Evolutionary conservation across 805 yeast species (phyloP).

Genomic region (Diddensiella santjacobensis): DNA sequence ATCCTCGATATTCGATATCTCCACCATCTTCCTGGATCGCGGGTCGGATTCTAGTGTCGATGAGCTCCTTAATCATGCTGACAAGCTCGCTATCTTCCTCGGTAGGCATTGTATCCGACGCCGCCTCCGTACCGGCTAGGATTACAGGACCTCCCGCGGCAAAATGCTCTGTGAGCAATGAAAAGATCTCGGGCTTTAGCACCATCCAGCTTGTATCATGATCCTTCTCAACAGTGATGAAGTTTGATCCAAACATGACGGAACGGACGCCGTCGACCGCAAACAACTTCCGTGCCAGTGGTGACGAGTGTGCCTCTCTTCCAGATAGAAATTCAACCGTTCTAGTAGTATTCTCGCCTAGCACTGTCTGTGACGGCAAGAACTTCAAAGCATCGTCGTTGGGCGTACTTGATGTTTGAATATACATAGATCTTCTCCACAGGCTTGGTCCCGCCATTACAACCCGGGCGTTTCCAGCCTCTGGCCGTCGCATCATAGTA

Average conservation of each 20-base stretch:
- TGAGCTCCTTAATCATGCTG: conserved; percentile 84
- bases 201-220: conserved; percentile 64
- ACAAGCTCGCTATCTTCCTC: conserved; percentile 80
- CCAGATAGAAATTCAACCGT: conserved; percentile 73
- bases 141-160: conserved; percentile 51
- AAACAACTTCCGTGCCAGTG: conserved; percentile 71
- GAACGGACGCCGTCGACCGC: conserved; percentile 71
- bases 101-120: conserved; percentile 42
- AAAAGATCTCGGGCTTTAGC: conserved; percentile 58
- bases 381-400: conserved; percentile 84
- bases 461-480: neutral
- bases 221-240: conserved; percentile 73
- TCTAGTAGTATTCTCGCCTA: conserved; percentile 47
- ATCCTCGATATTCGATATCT: conserved; percentile 83
- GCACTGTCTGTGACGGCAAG: conserved; percentile 66
- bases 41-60: conserved; percentile 93
- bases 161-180: conserved; percentile 44
- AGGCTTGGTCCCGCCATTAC: neutral
- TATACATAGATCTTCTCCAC: conserved; percentile 32
- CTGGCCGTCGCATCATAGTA: neutral
- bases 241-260: conserved; percentile 77
- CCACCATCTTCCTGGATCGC: conserved; percentile 99
- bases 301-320: conserved; percentile 70
- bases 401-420: conserved; percentile 83
- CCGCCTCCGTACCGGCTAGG: conserved; percentile 34